Base-by-base conservation (phyloP, 495 filamentous ascomycete genomes). In the Rostrohypoxylon terebratum region DNA sequence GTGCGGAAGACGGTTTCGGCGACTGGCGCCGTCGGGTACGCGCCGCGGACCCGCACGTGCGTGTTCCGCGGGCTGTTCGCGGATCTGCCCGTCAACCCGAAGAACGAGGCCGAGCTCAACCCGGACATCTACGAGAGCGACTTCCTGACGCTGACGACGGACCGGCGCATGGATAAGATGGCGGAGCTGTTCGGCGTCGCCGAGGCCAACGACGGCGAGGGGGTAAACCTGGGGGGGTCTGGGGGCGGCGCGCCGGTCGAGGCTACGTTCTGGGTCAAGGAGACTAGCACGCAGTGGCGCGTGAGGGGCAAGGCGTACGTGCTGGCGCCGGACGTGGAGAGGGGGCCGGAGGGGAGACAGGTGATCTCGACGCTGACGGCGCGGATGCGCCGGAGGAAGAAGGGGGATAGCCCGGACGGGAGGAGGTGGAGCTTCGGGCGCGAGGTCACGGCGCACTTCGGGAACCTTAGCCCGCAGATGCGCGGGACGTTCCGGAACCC, bases 391-490 rank as follows among this genome's bases (percentile, higher is more conserved):
- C 45, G 44, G 44, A 75, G 67, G 51, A 8, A 55, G 1, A 1
- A 20, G 61, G 42, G 7, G 28, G 10, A 72, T 8, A 75, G 73
- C 21, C 69, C 59, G 4, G 69, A 66, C 1, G 73, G 68, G 3
- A 75, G 54, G 4, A 77, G 71, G 5, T 93, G 90, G 90, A 87
- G 83, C 13, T 97, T 92, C 89, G 83, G 82, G 38, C 90, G 83
- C 69, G 93, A 97, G 80, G 79, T 98, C 45, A 92, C 90, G 66
- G 90, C 87, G 70, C 93, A 95, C 81, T 98, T 97, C 86, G 94
- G 91, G 13, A 97, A 97, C 78, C 81, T 94, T 76, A 89, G 86
- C 25, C 95, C 95, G 13, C 78, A 84, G 5, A 91, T 94, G 88
- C 81, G 92, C 75, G 93, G 92, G 68, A 84, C 88, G n/a, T 97